Base-by-base conservation (phyloP, 805 yeast genomes). In the Kodamaea hsintzibuensis region DNA sequence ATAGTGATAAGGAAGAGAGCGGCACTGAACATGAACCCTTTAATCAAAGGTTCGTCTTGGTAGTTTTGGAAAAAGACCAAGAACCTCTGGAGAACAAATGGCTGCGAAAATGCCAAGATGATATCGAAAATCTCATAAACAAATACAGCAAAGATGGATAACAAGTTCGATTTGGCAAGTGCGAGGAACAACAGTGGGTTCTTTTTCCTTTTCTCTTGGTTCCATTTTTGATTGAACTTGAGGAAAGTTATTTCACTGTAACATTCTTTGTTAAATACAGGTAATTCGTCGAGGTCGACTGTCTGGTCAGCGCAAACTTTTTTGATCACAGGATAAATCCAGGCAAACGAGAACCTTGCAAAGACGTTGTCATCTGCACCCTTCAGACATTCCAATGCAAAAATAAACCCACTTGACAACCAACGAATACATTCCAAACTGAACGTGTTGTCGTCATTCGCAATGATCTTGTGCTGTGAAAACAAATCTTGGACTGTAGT, bases 261-360 rank as follows among this genome's bases (percentile, higher is more conserved):
- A 6, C 51, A 42, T 6, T 49, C 51, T 16, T 35, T 40, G 2
- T 50, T 42, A 14, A 47, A 42, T 3, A 42, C 35, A 18, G 61
- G 62, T 46, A 65, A 53, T 43, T 65, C 64, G 1, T 57, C 47
- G 12, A 58, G 56, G 12, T 53, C 55, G 8, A 68, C 65, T 18
- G 60, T 61, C 17, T 56, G 60, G 5, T 66, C 62, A 9, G 50
- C 50, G 53, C 65, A 61, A 43, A 68, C 63, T 16, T 59, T 52
- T 14, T 56, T 49, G 42, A 72, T 64, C n/a, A 64, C 52, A 1
- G 70, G 70, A 30, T 64, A 62, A 25, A 70, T 54, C 66, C 68
- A 72, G 22, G 54, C 49, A 52, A 69, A 69, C 9, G 71, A 58
- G 38, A 65, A 51, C 8, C 55, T 48, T 3, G 62, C 51, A 39